Evolutionary conservation across 208 protist species (phyloP).

Genomic region (Porcisia hertigi): DNA sequence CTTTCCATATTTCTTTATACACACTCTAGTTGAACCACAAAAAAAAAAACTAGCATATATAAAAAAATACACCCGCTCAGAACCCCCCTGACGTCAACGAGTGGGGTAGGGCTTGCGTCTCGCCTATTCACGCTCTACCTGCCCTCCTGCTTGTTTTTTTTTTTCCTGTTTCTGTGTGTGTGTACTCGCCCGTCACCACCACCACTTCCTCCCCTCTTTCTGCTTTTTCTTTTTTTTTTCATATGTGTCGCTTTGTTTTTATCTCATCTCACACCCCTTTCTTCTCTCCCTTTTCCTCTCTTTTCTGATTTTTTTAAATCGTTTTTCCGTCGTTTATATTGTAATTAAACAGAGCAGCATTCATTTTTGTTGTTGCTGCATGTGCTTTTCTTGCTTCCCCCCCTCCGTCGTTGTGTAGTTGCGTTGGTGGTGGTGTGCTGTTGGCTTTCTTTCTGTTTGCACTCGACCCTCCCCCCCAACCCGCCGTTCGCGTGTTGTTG

Average conservation of each 20-base stretch:
- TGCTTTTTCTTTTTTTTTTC: constrained; percentile 11
- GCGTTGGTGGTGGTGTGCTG: no score
- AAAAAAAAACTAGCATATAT: background rate
- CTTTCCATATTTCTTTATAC: background rate
- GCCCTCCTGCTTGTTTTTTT: background rate
- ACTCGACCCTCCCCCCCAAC: no score
- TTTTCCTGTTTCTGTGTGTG: background rate
- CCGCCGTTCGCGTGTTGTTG: no score
- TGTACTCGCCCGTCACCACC: background rate
- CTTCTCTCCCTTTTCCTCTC: background rate
- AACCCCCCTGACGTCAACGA: background rate
- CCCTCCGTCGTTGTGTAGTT: background rate
- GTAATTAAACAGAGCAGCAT: background rate
- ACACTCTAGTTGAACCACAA: background rate
- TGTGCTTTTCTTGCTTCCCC: background rate
- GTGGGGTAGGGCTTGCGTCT: background rate
- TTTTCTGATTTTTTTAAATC: no score
- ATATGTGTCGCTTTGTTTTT: background rate
- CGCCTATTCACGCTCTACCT: background rate
- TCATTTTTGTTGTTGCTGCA: background rate
- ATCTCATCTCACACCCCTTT: background rate
- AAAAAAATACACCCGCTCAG: no score
- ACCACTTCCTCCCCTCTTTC: constrained; percentile 12
- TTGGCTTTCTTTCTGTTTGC: no score
- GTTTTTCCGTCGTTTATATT: background rate